phyloP scores from a whole-genome alignment of 164 flowering plant genomes.

The Echeveria elegans region DNA sequence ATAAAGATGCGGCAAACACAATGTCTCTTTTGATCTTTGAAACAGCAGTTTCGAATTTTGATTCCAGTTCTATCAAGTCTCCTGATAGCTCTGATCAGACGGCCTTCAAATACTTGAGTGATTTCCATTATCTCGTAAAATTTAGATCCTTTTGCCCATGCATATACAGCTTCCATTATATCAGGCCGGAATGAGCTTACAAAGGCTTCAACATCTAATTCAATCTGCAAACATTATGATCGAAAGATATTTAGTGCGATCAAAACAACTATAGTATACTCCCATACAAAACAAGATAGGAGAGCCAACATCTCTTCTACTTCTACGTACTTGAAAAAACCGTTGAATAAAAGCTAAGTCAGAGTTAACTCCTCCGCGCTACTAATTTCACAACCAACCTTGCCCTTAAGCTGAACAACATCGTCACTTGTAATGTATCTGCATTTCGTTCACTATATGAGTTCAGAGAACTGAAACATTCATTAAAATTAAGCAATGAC shows the following conservation, averaged over 20 bases:
- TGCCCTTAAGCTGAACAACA: slow-evolving; percentile 91
- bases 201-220: slow-evolving; percentile 81
- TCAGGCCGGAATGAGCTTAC: slow-evolving; percentile 84
- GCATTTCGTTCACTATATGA: slow-evolving; percentile 17
- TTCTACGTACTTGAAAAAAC: slow-evolving; percentile 69
- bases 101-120: slow-evolving; percentile 87
- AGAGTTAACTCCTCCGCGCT: slow-evolving; percentile 95
- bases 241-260: background rate
- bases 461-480: background rate
- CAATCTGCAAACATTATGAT: slow-evolving; percentile 38
- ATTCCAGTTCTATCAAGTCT: slow-evolving; percentile 82
- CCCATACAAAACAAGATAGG: slow-evolving; percentile 98
- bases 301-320: slow-evolving; percentile 93
- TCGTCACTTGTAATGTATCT: slow-evolving; percentile 79
- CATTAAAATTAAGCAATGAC: background rate
- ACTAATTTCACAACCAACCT: slow-evolving; percentile 94
- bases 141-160: slow-evolving; percentile 96
- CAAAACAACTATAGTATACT: slow-evolving; percentile 51
- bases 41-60: slow-evolving; percentile 85
- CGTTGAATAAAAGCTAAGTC: slow-evolving; percentile 89
- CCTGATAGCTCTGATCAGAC: slow-evolving; percentile 91
- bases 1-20: slow-evolving; percentile 93
- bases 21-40: slow-evolving; percentile 93
- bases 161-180: slow-evolving; percentile 92
- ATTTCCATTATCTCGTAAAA: slow-evolving; percentile 88